These are phyloP conservation scores for Tricholomella constricta DNA, from an alignment of 768 basidiomycete genomes.

Conservation along the genomic window DNA sequence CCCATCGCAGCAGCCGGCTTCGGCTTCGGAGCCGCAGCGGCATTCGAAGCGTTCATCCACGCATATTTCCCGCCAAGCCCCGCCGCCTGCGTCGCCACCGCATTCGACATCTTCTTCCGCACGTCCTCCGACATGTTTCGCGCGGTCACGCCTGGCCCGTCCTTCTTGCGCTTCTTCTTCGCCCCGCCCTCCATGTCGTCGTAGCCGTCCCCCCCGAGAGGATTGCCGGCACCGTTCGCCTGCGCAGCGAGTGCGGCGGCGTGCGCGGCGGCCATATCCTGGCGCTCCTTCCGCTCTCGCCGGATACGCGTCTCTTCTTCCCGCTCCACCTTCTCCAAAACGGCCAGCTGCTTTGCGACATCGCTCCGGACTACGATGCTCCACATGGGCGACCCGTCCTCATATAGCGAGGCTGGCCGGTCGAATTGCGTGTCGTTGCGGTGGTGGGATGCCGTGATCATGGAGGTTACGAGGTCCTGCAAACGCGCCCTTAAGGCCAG, in stretches of 20 bases:
- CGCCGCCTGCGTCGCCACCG: conserved; percentile 86
- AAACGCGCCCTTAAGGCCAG: conserved; percentile 77
- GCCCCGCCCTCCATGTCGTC: conserved; percentile 55
- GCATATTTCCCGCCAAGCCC: conserved; percentile 81
- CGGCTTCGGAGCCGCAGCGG: conserved; percentile 39
- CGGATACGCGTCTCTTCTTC: conserved; percentile 81
- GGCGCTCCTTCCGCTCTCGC: conserved; percentile 76
- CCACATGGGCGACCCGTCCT: conserved; percentile 80
- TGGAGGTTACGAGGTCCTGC: conserved; percentile 64
- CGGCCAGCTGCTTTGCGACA: conserved; percentile 73
- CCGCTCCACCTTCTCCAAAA: conserved; percentile 75
- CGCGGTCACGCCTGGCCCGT: conserved; percentile 81
- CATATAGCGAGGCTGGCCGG: conserved; percentile 64
- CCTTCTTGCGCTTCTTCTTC: conserved; percentile 83
- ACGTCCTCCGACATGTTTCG: conserved; percentile 92
- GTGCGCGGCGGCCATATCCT: conserved; percentile 71
- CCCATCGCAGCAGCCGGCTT: conserved; percentile 20
- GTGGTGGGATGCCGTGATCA: conserved; percentile 69
- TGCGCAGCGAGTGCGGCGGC: conserved; percentile 65
- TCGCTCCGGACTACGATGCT: conserved; percentile 75
- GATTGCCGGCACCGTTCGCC: conserved; percentile 38
- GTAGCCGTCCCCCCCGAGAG: conserved; percentile 25
- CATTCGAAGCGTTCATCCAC: conserved; percentile 80
- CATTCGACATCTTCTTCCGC: conserved; percentile 89
- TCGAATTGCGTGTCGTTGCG: conserved; percentile 73